Conservation (phyloP, 768 basidiomycete genomes). For the Boletellus ananiceps region DNA sequence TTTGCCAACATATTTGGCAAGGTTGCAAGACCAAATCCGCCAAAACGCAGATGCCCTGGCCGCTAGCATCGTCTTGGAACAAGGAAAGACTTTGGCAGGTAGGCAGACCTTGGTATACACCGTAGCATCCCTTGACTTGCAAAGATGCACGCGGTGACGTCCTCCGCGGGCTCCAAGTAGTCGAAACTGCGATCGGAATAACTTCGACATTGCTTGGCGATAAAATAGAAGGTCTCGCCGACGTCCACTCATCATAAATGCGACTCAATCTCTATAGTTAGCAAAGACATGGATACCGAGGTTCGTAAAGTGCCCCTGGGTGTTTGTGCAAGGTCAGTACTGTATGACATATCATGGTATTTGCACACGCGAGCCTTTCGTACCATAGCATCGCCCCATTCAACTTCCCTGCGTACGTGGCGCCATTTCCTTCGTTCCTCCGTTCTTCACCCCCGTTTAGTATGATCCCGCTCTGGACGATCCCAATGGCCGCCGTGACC, state of each 20-base stretch:
- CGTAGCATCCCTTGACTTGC: not conserved
- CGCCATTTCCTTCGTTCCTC: not conserved
- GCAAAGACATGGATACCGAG: conserved; percentile 95
- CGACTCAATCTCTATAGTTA: conserved; percentile 47
- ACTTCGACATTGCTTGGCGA: conserved; percentile 86
- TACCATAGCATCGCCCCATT: conserved; percentile 69
- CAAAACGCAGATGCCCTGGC: conserved; percentile 85
- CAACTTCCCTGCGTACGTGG: conserved; percentile 79
- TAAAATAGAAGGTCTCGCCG: conserved; percentile 74
- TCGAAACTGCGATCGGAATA: conserved; percentile 74
- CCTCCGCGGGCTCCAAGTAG: conserved; percentile 86
- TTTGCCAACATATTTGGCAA: conserved; percentile 29
- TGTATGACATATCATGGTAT: not conserved
- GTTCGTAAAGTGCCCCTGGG: conserved; percentile 81
- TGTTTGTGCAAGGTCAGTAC: conserved; percentile 63
- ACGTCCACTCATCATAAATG: not conserved
- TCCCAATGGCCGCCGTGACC: conserved; percentile 81
- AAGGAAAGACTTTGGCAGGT: conserved; percentile 92
- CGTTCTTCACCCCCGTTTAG: conserved; percentile 32
- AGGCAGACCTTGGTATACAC: conserved; percentile 9
- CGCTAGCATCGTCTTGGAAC: conserved; percentile 86
- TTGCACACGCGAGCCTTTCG: not conserved
- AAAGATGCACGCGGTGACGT: conserved; percentile 94
- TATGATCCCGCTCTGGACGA: conserved; percentile 97
- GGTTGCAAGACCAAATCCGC: conserved; percentile 83